phyloP scores from a whole-genome alignment of 140 eudicot species.

The Bidens hawaiensis region DNA sequence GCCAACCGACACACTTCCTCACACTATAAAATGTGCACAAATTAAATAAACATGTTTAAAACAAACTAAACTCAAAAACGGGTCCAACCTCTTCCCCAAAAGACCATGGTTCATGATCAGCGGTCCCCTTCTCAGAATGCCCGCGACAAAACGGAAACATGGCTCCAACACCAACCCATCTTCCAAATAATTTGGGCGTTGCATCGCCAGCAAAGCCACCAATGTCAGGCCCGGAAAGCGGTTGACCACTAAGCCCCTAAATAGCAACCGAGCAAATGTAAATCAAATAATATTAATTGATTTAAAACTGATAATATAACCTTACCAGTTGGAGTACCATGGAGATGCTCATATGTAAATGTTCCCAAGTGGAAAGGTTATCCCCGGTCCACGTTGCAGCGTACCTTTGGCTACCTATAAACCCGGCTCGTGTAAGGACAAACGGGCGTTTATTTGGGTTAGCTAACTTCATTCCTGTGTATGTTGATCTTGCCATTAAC shows the following conservation, averaged over 20 bases:
- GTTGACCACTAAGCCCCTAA: constrained; percentile 98
- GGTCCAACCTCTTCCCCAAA: constrained; percentile 70
- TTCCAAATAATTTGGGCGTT: constrained; percentile 86
- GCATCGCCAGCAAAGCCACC: constrained; percentile 99
- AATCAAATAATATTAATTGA: not conserved
- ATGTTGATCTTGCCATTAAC: constrained; percentile 97
- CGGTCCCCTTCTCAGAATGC: constrained; percentile 76
- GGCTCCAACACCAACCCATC: constrained; percentile 91
- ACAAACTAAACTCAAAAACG: not conserved
- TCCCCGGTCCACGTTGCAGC: constrained; percentile 99
- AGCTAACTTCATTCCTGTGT: constrained; percentile 84
- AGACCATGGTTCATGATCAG: constrained; percentile 95
- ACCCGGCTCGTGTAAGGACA: constrained; percentile 96
- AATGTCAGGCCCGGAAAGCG: constrained; percentile 91
- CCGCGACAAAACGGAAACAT: constrained; percentile 96
- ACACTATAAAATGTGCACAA: constrained; percentile 42
- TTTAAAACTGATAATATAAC: not conserved
- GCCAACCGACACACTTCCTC: constrained; percentile 95
- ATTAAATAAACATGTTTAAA: not conserved
- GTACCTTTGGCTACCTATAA: constrained; percentile 88
- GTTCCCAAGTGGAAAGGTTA: constrained; percentile 96
- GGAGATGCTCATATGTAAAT: constrained; percentile 91
- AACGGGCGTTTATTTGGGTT: constrained; percentile 73
- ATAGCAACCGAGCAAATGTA: not conserved
- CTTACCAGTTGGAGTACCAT: constrained; percentile 97